Evolutionary conservation across 768 basidiomycete genomes (phyloP), one percentile per base, ranked within the genome.

Genomic region (Trametes cubensis): DNA sequence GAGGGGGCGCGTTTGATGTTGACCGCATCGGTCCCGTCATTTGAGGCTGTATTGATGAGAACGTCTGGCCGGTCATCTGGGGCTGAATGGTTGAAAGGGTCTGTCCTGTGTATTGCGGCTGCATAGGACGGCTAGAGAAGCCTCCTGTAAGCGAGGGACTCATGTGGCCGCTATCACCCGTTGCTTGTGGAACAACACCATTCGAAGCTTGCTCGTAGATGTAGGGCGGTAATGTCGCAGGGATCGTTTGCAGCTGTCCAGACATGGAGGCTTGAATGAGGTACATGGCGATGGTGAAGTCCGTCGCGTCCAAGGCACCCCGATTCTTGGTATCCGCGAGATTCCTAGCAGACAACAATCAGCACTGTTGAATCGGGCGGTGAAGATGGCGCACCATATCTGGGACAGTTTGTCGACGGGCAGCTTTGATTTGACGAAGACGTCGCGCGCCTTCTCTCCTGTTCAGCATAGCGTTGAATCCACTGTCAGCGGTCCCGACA

Each of bases 251-350:
- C 58, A 93, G 77, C 63, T 88, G 83, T 58, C 84, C 84, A 55
- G 89, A 85, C 95, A 98, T 97, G 41, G 84, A 78, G n/a, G 85
- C 89, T 75, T 98, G 95, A 66, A 98, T 95, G 71, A 98, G 85
- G 74, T 93, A 94, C 95, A 97, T 95, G 42, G 89, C 97, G 70
- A 99, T 86, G 62, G 90, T 88, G 72, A 99, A 99, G 75, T 99
- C 97, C 47, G 89, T 81, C 17, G 86, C 78, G 73, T 99, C 97
- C 62, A 99, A 86, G 14, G 82, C 79, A 54, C 97, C 96, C 63
- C 97, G 84, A 67, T 90, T 85, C 75, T 95, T 91, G 4, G 95
- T 95, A 74, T 99, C 97, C n/a, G 95, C 90, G 41, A 99, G 83
- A 65, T 83, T 89, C 95, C 95, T 97, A 68, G 3, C 34, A 42